Base-by-base conservation (phyloP, 2,329 filamentous ascomycete species). In the Aspergillus eucalypticola region DNA sequence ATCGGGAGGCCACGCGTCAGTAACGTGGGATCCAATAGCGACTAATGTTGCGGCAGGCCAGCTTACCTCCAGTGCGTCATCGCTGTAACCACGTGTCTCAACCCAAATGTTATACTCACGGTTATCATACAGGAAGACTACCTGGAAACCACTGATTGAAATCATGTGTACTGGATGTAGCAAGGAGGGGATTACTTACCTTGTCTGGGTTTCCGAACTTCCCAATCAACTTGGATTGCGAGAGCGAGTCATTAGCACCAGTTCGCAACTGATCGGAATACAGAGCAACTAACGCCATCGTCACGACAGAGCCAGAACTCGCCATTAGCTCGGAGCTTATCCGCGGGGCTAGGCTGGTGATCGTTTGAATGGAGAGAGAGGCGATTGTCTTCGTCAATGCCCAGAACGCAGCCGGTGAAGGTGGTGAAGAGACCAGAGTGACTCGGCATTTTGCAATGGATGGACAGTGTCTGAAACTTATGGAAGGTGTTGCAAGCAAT, bases 121-220 rank as follows among this genome's bases (percentile, higher is more conserved):
- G 17, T 29, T 29, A 5, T 54, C 11, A 46, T 11, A 3, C 19
- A 46, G 27, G 13, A 58, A 25, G 15, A 10, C 23, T 11, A 59
- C 39, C 56, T 59, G 29, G 8, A 29, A 8, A 3, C 7, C 7
- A 17, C 3, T 8, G 21, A 7, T 5, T 23, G 21, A 53, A 15
- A 19, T 19, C 3, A 4, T 8, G 19, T 25, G 19, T 11, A 7
- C 11, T 23, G 46, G 32, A 41, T 2, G 3, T 41, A 10, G 13
- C 17, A 39, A 25, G 29, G 2, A 10, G 10, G 8, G 21, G 4
- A 21, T 8, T 41, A 23, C 23, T 3, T 15, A 54, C 50, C 25
- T 59, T 59, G 21, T 32, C 27, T 8, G 56, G 56, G n/a, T 6
- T 54, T 42, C 56, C 56, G 21, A 59, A 59, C 42, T 59, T 59